A percentile compares a stretch with the other conserved stretches of the same genome.
phyloP scores from a whole-genome alignment of 2,329 filamentous ascomycete species.

The Endothia cerciana region DNA sequence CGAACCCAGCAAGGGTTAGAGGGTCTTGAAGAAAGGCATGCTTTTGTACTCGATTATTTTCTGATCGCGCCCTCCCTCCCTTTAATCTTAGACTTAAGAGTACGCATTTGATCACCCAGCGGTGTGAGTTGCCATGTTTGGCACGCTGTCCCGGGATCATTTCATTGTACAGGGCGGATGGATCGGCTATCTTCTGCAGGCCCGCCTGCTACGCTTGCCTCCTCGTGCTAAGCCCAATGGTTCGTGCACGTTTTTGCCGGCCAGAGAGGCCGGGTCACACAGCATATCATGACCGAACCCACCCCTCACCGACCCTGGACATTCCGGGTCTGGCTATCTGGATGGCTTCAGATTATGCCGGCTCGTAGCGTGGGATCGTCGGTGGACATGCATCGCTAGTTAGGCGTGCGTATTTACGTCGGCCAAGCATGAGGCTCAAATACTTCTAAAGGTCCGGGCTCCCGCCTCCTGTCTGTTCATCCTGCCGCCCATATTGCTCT shows the following conservation, averaged over 20 bases:
- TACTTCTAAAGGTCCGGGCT: neutral
- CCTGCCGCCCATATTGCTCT: neutral
- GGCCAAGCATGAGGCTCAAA: conserved; percentile 15
- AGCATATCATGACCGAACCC: conserved; percentile 4
- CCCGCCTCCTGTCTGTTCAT: neutral
- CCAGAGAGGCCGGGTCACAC: neutral
- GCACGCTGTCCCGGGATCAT: neutral
- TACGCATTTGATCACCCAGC: neutral
- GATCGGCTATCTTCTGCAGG: conserved; percentile 6
- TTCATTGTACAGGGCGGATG: neutral
- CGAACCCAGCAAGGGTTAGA: neutral
- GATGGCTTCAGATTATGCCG: neutral
- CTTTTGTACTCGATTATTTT: neutral
- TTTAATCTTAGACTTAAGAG: neutral
- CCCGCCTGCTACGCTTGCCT: neutral
- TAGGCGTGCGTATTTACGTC: too few species aligned
- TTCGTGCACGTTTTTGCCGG: conserved; percentile 24
- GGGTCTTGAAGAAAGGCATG: neutral
- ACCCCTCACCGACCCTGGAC: conserved; percentile 12
- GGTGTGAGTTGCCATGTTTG: conserved; percentile 2
- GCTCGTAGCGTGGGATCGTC: neutral
- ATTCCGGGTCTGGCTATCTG: neutral
- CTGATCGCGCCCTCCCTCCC: neutral
- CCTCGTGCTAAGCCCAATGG: conserved; percentile 14
- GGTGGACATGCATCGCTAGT: conserved; percentile 7